Evolutionary conservation across 2,329 filamentous ascomycete genomes (phyloP).

Genomic region (Epichloe sibirici): DNA sequence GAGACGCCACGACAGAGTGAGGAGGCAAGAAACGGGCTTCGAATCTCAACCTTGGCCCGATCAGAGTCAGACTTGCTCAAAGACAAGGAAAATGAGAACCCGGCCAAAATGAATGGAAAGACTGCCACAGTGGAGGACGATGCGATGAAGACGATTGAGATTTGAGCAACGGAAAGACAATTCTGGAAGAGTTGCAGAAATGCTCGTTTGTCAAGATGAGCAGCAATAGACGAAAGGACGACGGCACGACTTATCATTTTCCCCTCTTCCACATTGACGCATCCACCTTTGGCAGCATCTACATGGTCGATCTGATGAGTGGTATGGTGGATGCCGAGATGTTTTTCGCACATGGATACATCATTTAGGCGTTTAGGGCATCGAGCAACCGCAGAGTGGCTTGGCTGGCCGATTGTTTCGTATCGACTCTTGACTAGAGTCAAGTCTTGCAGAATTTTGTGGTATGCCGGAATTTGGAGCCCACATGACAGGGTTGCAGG

Average conservation of each 20-base stretch:
- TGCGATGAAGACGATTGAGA: slow-evolving; percentile 51
- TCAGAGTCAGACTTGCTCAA: slow-evolving; percentile 25
- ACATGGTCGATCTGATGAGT: neutral
- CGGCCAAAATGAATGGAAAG: slow-evolving; percentile 31
- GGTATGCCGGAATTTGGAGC: neutral
- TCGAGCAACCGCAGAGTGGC: neutral
- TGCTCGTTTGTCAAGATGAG: neutral
- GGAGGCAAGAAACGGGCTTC: slow-evolving; percentile 21
- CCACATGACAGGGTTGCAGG: neutral
- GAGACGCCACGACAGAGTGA: slow-evolving; percentile 39
- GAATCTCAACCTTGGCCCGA: slow-evolving; percentile 19
- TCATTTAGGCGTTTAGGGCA: neutral
- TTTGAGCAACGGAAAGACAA: slow-evolving; percentile 21
- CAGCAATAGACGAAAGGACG: slow-evolving; percentile 5
- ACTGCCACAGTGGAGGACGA: slow-evolving; percentile 32
- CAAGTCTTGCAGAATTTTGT: neutral
- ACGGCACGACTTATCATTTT: slow-evolving; percentile 12
- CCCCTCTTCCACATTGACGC: neutral
- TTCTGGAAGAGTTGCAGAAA: neutral
- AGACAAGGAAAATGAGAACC: slow-evolving; percentile 26
- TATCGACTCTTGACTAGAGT: neutral
- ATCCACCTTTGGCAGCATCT: neutral
- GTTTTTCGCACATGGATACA: neutral
- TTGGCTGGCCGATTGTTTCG: neutral
- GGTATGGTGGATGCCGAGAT: neutral